Evolutionary conservation across 768 basidiomycete genomes (phyloP).

Genomic region (Podaxis sp.): DNA sequence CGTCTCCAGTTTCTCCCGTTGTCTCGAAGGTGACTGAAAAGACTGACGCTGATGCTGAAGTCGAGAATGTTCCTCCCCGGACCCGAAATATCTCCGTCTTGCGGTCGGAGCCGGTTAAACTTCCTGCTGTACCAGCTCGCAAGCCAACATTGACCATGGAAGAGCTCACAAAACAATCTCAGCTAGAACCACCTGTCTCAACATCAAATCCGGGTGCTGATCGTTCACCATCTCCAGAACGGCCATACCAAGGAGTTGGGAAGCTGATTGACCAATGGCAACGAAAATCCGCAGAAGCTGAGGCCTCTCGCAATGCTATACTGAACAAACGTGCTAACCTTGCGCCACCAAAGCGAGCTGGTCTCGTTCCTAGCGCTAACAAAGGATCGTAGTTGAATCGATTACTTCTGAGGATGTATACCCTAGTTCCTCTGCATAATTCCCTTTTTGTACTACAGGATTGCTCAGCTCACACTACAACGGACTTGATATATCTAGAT

Average conservation of each 20-base stretch:
- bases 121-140: slow-evolving; percentile 9
- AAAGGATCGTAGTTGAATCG: slow-evolving; percentile 9
- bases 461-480: background rate
- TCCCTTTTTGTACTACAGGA: slow-evolving; percentile 17
- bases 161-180: slow-evolving; percentile 21
- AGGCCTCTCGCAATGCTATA: slow-evolving; percentile 30
- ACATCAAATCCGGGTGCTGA: slow-evolving; percentile 20
- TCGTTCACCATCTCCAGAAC: slow-evolving; percentile 68
- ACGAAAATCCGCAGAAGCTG: slow-evolving; percentile 66
- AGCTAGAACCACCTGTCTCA: slow-evolving; percentile 17
- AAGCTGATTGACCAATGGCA: slow-evolving; percentile 89
- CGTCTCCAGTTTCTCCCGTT: background rate
- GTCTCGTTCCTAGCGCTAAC: slow-evolving; percentile 26
- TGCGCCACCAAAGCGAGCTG: slow-evolving; percentile 38
- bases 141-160: slow-evolving; percentile 10
- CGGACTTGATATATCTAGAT: background rate
- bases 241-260: slow-evolving; percentile 79
- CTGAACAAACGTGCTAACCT: slow-evolving; percentile 35
- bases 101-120: slow-evolving; percentile 15
- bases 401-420: background rate
- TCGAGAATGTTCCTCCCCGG: slow-evolving; percentile 22
- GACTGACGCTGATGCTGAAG: slow-evolving; percentile 10
- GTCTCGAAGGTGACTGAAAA: background rate
- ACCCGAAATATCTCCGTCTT: slow-evolving; percentile 15
- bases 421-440: slow-evolving; percentile 6